phyloP scores from a whole-genome alignment of 352 stramenopile species.

The Phytopythium sindhum region DNA sequence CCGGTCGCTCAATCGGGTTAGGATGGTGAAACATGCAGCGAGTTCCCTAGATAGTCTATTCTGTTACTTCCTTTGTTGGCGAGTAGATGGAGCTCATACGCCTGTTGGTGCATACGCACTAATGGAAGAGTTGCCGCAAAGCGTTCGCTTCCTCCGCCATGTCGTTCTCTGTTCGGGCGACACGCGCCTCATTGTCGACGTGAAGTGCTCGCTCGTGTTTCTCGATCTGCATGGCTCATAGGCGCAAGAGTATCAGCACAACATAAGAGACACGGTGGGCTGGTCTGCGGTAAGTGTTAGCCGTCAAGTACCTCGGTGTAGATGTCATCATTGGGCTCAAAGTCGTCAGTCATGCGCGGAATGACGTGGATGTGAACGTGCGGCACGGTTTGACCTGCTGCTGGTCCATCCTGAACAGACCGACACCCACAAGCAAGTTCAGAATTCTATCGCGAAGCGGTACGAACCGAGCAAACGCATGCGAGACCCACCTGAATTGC shows the following conservation, averaged over 20 bases:
- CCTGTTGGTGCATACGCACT: neutral
- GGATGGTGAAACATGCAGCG: no score
- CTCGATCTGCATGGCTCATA: slow-evolving; percentile 35
- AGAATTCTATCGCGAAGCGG: neutral
- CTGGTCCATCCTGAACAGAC: slow-evolving; percentile 69
- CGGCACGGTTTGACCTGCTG: slow-evolving; percentile 88
- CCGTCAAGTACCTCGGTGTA: slow-evolving; percentile 74
- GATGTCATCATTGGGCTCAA: slow-evolving; percentile 90
- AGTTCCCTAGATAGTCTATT: neutral
- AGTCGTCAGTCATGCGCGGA: slow-evolving; percentile 72
- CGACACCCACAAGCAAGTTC: neutral
- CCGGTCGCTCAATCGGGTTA: no score
- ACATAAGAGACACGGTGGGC: no score
- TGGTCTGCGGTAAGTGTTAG: neutral
- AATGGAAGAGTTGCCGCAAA: neutral
- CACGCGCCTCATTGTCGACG: slow-evolving; percentile 51
- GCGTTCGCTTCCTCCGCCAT: neutral
- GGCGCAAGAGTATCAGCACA: neutral
- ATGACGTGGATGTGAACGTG: slow-evolving; percentile 95
- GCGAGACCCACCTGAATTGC: slow-evolving; percentile 72
- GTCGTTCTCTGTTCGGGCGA: neutral
- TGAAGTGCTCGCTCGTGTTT: slow-evolving; percentile 46
- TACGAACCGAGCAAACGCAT: neutral
- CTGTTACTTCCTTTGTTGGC: neutral
- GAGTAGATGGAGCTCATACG: no score